These are phyloP conservation scores for Botryotinia narcissicola DNA, from an alignment of 2,329 filamentous ascomycete genomes.

Conservation along the genomic window DNA sequence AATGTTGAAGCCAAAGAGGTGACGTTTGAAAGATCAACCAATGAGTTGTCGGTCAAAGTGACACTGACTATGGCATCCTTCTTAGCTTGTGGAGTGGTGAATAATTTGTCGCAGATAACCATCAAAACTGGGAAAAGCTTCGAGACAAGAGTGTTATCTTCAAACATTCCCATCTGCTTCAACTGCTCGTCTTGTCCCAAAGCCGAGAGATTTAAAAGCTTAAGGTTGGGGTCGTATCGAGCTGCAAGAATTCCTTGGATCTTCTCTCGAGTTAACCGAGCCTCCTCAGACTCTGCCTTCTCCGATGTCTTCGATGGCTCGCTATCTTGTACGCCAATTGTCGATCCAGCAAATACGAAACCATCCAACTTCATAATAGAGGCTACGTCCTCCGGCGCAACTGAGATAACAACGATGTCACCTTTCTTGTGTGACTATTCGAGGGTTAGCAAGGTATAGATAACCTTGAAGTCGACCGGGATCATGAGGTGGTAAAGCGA, in stretches of 20 bases:
- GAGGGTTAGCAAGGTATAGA: conserved; percentile 59
- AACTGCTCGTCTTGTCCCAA: conserved; percentile 72
- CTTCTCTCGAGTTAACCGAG: conserved; percentile 63
- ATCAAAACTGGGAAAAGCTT: conserved; percentile 94
- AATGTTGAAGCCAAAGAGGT: conserved; percentile 75
- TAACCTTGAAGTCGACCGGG: conserved; percentile 40
- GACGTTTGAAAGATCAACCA: conserved; percentile 69
- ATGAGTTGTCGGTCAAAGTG: conserved; percentile 75
- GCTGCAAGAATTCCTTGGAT: conserved; percentile 69
- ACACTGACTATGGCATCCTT: conserved; percentile 78
- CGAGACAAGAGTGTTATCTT: conserved; percentile 58
- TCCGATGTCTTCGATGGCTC: conserved; percentile 23
- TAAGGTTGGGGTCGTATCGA: conserved; percentile 69
- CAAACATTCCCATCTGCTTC: conserved; percentile 66
- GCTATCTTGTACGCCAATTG: conserved; percentile 53
- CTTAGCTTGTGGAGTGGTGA: conserved; percentile 69
- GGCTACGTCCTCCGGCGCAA: conserved; percentile 61
- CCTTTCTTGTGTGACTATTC: conserved; percentile 66
- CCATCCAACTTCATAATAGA: conserved; percentile 66
- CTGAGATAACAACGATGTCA: conserved; percentile 66
- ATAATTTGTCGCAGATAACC: conserved; percentile 76
- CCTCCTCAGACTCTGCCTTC: conserved; percentile 47
- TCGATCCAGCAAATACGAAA: conserved; percentile 64
- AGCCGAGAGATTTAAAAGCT: conserved; percentile 79
- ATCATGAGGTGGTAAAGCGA: conserved; percentile 33